Evolutionary conservation across 345 rosid genomes (phyloP).

Genomic region (Jatropha curcas): DNA sequence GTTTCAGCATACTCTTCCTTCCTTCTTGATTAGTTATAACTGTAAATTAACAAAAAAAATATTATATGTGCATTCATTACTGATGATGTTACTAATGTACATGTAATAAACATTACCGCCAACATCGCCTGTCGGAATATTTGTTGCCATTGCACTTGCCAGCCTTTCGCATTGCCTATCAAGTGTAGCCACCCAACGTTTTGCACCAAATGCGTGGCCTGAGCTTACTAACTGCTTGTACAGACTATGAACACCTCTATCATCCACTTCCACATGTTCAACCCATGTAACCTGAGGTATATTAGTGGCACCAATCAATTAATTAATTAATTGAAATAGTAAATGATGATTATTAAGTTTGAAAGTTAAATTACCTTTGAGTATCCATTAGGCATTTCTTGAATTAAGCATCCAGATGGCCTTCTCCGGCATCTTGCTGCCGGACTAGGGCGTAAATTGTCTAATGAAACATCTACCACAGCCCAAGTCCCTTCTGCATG

Average conservation of each 20-base stretch:
- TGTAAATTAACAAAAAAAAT: conserved; percentile 13
- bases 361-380: conserved; percentile 51
- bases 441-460: conserved; percentile 56
- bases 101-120: conserved; percentile 39
- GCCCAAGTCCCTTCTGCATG: conserved; percentile 82
- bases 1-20: conserved; percentile 67
- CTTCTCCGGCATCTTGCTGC: conserved; percentile 57
- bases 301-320: background rate
- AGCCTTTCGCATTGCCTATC: conserved; percentile 84
- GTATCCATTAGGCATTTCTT: conserved; percentile 74
- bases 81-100: too few species aligned
- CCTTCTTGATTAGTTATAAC: conserved; percentile 71
- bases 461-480: conserved; percentile 91
- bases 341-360: background rate
- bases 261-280: conserved; percentile 90
- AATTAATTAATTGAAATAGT: background rate
- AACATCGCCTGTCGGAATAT: conserved; percentile 49
- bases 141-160: conserved; percentile 64
- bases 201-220: conserved; percentile 86
- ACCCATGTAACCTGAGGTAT: conserved; percentile 77
- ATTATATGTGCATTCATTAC: too few species aligned
- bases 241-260: conserved; percentile 55
- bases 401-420: conserved; percentile 90
- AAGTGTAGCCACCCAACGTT: conserved; percentile 79
- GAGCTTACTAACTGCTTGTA: conserved; percentile 60